phyloP scores from a whole-genome alignment of 176 grass and related monocot genomes.

The Oropetium thomaeum region DNA sequence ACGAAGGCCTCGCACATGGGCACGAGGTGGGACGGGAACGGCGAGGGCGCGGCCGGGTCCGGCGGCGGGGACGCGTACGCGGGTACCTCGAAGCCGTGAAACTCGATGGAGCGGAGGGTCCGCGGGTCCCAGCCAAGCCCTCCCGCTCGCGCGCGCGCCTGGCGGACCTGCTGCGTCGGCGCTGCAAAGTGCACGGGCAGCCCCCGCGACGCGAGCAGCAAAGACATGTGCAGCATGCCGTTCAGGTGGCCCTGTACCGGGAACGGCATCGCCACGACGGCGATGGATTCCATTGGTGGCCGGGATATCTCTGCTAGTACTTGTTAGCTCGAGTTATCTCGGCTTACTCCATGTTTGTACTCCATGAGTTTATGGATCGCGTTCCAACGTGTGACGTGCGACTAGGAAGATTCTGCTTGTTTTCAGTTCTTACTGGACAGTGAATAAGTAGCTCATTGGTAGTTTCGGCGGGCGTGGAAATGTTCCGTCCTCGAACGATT shows the following conservation, averaged over 20 bases:
- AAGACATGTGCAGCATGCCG: constrained; percentile 58
- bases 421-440: too few species aligned
- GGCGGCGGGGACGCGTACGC: constrained; percentile 40
- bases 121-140: constrained; percentile 25
- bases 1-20: constrained; percentile 32
- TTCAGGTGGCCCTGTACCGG: constrained; percentile 73
- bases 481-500: too few species aligned
- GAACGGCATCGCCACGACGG: constrained; percentile 55
- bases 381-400: too few species aligned
- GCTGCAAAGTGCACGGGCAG: constrained; percentile 64
- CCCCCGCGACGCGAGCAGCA: constrained; percentile 39
- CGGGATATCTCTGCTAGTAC: too few species aligned
- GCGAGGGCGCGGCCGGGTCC: background rate
- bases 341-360: too few species aligned
- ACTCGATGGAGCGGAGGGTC: constrained; percentile 23
- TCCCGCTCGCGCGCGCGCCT: constrained; percentile 38
- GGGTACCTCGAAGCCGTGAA: constrained; percentile 55
- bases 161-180: constrained; percentile 40
- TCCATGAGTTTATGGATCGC: too few species aligned
- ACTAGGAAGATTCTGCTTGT: too few species aligned
- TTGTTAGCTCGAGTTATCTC: too few species aligned
- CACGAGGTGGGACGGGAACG: constrained; percentile 51
- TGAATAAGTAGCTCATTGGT: too few species aligned
- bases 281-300: constrained; percentile 31
- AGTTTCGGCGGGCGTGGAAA: too few species aligned